Evolutionary conservation across 805 yeast genomes (phyloP).

Genomic region (Candida nitratophila): DNA sequence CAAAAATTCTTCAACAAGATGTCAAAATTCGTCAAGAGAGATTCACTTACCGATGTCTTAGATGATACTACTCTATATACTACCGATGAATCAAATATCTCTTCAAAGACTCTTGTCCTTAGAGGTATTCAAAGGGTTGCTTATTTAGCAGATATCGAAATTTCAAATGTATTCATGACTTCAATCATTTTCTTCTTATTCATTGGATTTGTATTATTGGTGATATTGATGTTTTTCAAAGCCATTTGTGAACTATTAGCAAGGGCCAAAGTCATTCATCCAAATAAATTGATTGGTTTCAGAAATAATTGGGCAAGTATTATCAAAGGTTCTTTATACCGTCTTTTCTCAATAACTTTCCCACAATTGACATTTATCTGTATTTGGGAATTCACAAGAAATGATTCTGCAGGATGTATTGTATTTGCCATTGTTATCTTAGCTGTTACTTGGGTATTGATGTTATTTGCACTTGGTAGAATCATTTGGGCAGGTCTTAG

Average conservation of each 20-base stretch:
- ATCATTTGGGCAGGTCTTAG: constrained; percentile 70
- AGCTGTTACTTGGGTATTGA: constrained; percentile 46
- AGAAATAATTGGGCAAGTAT: constrained; percentile 79
- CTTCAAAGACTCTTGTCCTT: constrained; percentile 68
- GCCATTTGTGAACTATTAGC: constrained; percentile 59
- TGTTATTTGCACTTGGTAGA: constrained; percentile 65
- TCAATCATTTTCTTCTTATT: constrained; percentile 79
- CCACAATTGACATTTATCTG: constrained; percentile 80
- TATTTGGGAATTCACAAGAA: constrained; percentile 81
- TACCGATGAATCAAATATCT: constrained; percentile 59
- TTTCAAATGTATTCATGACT: constrained; percentile 80
- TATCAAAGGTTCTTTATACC: constrained; percentile 81
- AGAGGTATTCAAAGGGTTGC: constrained; percentile 93
- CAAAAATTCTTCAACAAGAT: constrained; percentile 38
- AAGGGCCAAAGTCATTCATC: constrained; percentile 49
- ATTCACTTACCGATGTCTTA: constrained; percentile 35
- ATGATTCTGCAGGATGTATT: constrained; percentile 78
- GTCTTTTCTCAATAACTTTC: constrained; percentile 76
- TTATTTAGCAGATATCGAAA: constrained; percentile 74
- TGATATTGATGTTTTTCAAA: constrained; percentile 55
- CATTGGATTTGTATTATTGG: constrained; percentile 56
- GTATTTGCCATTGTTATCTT: constrained; percentile 74
- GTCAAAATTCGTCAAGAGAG: constrained; percentile 25
- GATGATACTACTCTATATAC: constrained; percentile 51
- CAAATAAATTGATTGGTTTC: constrained; percentile 64